phyloP scores from a whole-genome alignment of 305 asterid genomes.

The Solanum chacoense region DNA sequence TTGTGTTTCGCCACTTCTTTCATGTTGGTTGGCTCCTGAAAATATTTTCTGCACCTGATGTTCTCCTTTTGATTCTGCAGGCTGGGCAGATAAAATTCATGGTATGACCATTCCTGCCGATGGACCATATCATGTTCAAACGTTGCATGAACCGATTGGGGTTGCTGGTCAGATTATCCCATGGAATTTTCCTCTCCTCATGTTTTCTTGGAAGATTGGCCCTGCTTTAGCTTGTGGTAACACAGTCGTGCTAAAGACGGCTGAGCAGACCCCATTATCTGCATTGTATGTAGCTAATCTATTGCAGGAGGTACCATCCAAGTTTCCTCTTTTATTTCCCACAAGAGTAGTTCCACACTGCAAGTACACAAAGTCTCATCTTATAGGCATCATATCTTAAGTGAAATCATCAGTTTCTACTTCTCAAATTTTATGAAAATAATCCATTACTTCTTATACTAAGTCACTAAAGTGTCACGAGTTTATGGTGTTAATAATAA shows the following conservation, averaged over 20 bases:
- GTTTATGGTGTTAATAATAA: neutral
- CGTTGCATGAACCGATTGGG: slow-evolving; percentile 92
- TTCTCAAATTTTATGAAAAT: neutral
- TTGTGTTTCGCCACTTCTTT: neutral
- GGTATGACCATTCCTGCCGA: slow-evolving; percentile 88
- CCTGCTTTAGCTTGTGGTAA: slow-evolving; percentile 93
- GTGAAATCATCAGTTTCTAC: neutral
- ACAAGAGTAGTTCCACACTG: neutral
- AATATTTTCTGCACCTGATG: neutral
- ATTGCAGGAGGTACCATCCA: slow-evolving; percentile 60
- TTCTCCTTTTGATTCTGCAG: slow-evolving; percentile 29
- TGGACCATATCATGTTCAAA: slow-evolving; percentile 83
- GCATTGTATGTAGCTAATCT: slow-evolving; percentile 73
- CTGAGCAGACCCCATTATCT: slow-evolving; percentile 93
- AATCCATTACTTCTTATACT: neutral
- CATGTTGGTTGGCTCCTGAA: neutral
- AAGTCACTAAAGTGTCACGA: neutral
- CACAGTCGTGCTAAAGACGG: slow-evolving; percentile 75
- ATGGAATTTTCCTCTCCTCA: slow-evolving; percentile 90
- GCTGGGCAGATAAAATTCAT: slow-evolving; percentile 97
- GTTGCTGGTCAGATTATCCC: slow-evolving; percentile 96
- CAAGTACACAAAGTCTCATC: neutral
- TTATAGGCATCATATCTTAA: neutral
- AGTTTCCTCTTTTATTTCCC: neutral
- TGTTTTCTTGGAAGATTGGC: slow-evolving; percentile 92